These are phyloP conservation scores for Mucor circinelloides DNA, from an alignment of 371 early-diverging fungal species.

Conservation along the genomic window DNA sequence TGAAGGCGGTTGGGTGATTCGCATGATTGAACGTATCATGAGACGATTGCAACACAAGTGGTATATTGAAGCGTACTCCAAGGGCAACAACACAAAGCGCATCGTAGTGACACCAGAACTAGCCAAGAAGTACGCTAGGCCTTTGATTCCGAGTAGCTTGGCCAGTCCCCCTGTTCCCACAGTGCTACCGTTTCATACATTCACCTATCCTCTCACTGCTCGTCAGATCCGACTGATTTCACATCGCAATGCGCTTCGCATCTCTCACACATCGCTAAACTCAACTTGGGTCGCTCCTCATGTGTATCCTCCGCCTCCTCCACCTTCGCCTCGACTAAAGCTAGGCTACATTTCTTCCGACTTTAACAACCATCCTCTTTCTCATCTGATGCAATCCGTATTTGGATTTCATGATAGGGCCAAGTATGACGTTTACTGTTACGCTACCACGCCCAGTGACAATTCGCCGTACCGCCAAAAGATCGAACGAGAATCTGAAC, in stretches of 20 bases:
- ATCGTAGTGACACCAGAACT: constrained; percentile 32
- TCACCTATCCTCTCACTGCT: constrained; percentile 84
- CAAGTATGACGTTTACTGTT: constrained; percentile 76
- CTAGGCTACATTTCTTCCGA: constrained; percentile 93
- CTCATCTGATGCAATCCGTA: constrained; percentile 93
- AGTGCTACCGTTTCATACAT: constrained; percentile 92
- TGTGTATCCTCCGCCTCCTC: constrained; percentile 81
- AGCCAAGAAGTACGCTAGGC: constrained; percentile 56
- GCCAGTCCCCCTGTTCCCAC: constrained; percentile 77
- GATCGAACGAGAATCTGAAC: constrained; percentile 79
- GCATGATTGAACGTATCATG: constrained; percentile 65
- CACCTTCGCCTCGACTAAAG: constrained; percentile 62
- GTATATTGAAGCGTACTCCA: constrained; percentile 59
- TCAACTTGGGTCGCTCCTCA: constrained; percentile 71
- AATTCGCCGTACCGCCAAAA: constrained; percentile 79
- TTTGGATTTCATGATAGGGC: constrained; percentile 86
- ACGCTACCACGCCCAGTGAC: constrained; percentile 84
- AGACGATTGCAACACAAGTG: constrained; percentile 67
- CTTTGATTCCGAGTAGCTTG: constrained; percentile 60
- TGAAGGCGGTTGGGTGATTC: constrained; percentile 81
- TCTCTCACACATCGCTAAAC: constrained; percentile 68
- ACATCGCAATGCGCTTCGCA: constrained; percentile 82
- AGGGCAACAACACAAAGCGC: neutral
- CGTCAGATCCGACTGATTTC: constrained; percentile 87
- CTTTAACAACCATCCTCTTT: constrained; percentile 90